Evolutionary conservation across 352 stramenopile species (phyloP).

Genomic region (Phytophthora sojae): DNA sequence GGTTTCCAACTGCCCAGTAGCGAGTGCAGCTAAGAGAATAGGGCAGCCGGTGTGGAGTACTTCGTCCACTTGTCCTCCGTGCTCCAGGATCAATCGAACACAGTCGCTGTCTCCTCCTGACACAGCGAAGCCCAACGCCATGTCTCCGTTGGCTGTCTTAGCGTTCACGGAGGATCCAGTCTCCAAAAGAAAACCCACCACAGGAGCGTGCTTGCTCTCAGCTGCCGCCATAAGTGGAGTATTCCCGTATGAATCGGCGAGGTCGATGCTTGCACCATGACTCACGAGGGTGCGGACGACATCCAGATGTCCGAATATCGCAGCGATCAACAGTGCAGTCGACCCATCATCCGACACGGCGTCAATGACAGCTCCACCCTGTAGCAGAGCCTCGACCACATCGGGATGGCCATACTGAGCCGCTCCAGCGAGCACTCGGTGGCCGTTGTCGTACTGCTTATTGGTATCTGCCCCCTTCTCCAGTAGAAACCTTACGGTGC

Average conservation of each 20-base stretch:
- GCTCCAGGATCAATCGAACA: conserved; percentile 12
- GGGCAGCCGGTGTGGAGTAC: conserved; percentile 6
- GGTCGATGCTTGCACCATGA: conserved; percentile 4
- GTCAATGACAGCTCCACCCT: conserved; percentile 11
- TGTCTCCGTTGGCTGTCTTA: conserved; percentile 2
- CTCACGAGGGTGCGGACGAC: conserved; percentile 1
- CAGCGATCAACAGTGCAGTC: conserved; percentile 11
- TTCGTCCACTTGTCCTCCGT: conserved; percentile 10
- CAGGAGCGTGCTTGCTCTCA: neutral
- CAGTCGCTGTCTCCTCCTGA: neutral
- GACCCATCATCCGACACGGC: conserved; percentile 2
- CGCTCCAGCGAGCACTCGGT: conserved; percentile 5
- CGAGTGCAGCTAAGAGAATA: neutral
- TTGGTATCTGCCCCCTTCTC: neutral
- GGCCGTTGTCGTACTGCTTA: neutral
- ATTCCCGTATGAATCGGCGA: conserved; percentile 7
- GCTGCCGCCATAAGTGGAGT: conserved; percentile 16
- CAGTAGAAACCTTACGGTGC: neutral
- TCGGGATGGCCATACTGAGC: conserved; percentile 3
- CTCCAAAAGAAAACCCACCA: conserved; percentile 13
- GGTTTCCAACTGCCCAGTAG: conserved; percentile 1
- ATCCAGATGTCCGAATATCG: conserved; percentile 7
- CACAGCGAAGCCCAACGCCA: conserved; percentile 4
- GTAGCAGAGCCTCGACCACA: neutral
- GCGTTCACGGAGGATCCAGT: neutral